Evolutionary conservation across 345 rosid genomes (phyloP).

Genomic region (Syzygium oleosum): DNA sequence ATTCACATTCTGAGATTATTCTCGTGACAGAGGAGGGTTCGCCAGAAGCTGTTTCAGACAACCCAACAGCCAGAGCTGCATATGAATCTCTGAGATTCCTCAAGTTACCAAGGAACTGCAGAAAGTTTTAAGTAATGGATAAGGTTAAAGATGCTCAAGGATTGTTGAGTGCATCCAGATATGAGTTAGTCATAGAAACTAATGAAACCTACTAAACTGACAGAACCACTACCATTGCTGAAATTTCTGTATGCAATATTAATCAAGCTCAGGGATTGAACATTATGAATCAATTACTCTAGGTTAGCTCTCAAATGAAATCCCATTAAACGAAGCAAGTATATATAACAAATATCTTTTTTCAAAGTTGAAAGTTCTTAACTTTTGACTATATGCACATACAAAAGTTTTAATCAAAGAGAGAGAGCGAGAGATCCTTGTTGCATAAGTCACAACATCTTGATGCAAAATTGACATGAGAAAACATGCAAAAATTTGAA

Average conservation of each 20-base stretch:
- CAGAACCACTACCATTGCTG: not conserved
- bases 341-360: not conserved
- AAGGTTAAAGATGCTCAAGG: not conserved
- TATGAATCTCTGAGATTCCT: constrained; percentile 93
- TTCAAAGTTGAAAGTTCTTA: not conserved
- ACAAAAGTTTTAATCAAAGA: not conserved
- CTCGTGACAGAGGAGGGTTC: constrained; percentile 86
- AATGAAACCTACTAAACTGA: not conserved
- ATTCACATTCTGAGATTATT: constrained; percentile 89
- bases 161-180: not conserved
- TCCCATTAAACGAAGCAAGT: not conserved
- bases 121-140: not conserved
- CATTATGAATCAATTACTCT: not conserved
- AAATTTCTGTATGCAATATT: not conserved
- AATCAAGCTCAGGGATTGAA: not conserved
- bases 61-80: constrained; percentile 87
- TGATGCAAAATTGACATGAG: not conserved
- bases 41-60: constrained; percentile 70
- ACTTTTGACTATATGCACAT: not conserved
- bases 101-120: constrained; percentile 89
- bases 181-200: not conserved
- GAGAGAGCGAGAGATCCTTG: not conserved
- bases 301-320: not conserved
- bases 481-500: not conserved
- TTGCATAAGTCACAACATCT: not conserved